Conservation (phyloP, 129 eudicot species). For the Lactuca sativa region DNA sequence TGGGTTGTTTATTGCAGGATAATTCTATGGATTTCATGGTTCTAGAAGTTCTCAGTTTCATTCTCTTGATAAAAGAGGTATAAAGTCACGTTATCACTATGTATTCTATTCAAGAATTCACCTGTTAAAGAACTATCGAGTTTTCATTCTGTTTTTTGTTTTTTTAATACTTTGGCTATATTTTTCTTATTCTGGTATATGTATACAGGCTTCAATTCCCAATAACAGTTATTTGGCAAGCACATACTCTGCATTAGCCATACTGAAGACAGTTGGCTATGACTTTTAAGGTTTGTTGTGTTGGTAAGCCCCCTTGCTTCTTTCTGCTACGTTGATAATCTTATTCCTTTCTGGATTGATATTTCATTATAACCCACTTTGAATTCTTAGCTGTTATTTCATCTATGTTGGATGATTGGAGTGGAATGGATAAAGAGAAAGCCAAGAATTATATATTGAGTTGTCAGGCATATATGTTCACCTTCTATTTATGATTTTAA, state of each 20-base stretch:
- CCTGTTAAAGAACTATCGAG: slow-evolving; percentile 1
- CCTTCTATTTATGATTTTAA: slow-evolving; percentile 1
- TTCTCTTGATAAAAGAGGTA: slow-evolving; percentile 54
- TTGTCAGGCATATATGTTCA: slow-evolving; percentile 67
- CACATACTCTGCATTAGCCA: slow-evolving; percentile 93
- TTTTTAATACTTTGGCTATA: not conserved
- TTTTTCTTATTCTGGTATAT: slow-evolving; percentile 3
- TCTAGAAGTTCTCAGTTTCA: slow-evolving; percentile 85
- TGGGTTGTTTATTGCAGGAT: slow-evolving; percentile 52
- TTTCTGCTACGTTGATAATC: not conserved
- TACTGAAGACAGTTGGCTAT: slow-evolving; percentile 82
- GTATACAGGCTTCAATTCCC: slow-evolving; percentile 53
- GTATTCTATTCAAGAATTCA: not conserved
- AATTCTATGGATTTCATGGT: slow-evolving; percentile 92
- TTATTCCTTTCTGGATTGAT: slow-evolving; percentile 16
- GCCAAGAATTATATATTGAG: slow-evolving; percentile 75
- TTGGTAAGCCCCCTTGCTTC: slow-evolving; percentile 52
- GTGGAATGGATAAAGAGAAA: slow-evolving; percentile 87
- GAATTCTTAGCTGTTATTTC: slow-evolving; percentile 73
- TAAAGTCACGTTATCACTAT: slow-evolving; percentile 23
- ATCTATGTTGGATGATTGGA: slow-evolving; percentile 82
- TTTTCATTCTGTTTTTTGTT: too few relatives aligned
- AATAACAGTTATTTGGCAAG: slow-evolving; percentile 96
- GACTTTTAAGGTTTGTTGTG: slow-evolving; percentile 88
- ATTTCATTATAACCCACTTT: slow-evolving; percentile 17